Evolutionary conservation across 208 protist species (phyloP).

Genomic region (Naegleria lovaniensis): DNA sequence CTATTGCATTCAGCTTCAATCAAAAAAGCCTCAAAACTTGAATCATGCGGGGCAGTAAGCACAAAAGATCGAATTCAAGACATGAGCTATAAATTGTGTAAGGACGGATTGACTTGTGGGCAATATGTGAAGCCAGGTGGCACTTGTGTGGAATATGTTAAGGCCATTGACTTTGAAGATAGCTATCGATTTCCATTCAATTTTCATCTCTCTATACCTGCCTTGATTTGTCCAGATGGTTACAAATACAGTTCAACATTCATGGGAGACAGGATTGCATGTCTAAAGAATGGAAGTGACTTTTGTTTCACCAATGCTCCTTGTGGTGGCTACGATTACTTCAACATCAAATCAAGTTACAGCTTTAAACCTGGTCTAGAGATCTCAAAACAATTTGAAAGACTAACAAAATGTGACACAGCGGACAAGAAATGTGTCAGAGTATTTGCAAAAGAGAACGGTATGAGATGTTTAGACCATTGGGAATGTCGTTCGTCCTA

Average conservation of each 20-base stretch:
- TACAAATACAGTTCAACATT: no score
- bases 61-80: no score
- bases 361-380: neutral
- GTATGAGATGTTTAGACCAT: neutral
- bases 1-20: neutral
- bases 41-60: neutral
- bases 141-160: neutral
- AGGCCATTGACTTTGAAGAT: neutral
- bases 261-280: no score
- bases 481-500: neutral
- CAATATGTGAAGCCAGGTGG: neutral
- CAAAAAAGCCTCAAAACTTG: neutral
- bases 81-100: no score
- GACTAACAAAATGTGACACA: neutral
- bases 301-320: no score
- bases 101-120: no score
- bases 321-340: no score
- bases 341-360: no score
- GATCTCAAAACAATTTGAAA: neutral
- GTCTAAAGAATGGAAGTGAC: no score
- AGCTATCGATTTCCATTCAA: no score
- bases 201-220: no score
- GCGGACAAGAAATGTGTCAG: neutral
- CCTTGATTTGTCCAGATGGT: no score
- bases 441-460: neutral